Evolutionary conservation across 495 filamentous ascomycete genomes (phyloP).

Genomic region (Annulohypoxylon stygium): DNA sequence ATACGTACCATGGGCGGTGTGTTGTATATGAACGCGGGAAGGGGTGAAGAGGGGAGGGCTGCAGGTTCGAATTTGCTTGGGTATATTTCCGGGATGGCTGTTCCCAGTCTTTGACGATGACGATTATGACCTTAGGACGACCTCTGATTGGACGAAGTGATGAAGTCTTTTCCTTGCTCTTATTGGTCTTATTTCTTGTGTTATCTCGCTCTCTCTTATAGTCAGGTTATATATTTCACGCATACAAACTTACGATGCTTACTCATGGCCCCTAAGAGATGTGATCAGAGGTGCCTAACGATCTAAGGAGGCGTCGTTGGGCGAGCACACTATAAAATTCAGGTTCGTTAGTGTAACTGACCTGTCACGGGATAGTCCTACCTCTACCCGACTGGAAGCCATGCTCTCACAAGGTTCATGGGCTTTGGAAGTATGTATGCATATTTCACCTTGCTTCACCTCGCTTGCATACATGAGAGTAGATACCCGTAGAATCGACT

Average conservation of each 20-base stretch:
- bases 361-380: not conserved
- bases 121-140: conserved; percentile 36
- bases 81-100: conserved; percentile 12
- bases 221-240: conserved; percentile 9
- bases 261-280: not conserved
- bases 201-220: conserved; percentile 6
- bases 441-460: not conserved
- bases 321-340: not conserved
- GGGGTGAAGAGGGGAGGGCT: not conserved
- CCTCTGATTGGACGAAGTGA: conserved; percentile 41
- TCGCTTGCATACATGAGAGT: not conserved
- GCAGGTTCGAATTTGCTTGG: conserved; percentile 6
- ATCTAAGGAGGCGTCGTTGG: not conserved
- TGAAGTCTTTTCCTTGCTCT: conserved; percentile 32
- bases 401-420: not conserved
- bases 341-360: conserved; percentile 5
- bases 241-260: not conserved
- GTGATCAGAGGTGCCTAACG: conserved; percentile 1
- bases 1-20: conserved; percentile 27
- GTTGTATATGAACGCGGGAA: conserved; percentile 16
- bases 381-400: conserved; percentile 5
- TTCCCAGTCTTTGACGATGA: conserved; percentile 30
- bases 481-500: not conserved
- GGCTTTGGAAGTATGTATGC: not conserved
- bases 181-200: conserved; percentile 6